phyloP scores from a whole-genome alignment of 208 protist genomes.

The Leishmania gerbilli region DNA sequence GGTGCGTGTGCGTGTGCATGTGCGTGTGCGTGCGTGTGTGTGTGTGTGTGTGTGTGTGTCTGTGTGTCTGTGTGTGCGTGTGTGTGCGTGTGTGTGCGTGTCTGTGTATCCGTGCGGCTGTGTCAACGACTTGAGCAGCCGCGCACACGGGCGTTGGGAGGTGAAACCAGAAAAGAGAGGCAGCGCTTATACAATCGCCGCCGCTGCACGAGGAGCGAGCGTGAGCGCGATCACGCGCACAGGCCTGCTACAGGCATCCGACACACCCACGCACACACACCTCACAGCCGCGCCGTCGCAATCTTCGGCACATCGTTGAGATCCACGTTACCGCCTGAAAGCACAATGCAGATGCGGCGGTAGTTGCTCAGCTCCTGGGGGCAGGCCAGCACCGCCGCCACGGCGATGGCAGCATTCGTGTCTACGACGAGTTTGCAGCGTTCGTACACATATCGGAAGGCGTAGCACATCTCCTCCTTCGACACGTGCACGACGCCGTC shows the following conservation, averaged over 20 bases:
- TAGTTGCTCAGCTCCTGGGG: slow-evolving; percentile 44
- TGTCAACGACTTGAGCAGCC: background rate
- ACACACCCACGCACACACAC: background rate
- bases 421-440: slow-evolving; percentile 83
- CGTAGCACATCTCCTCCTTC: slow-evolving; percentile 52
- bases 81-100: background rate
- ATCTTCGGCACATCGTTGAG: slow-evolving; percentile 44
- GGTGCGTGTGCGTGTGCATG: background rate
- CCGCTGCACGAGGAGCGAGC: background rate
- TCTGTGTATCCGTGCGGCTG: background rate
- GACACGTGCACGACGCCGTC: slow-evolving; percentile 66
- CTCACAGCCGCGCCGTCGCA: slow-evolving; percentile 38
- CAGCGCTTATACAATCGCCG: background rate
- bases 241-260: background rate
- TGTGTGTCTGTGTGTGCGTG: background rate
- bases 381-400: slow-evolving; percentile 59
- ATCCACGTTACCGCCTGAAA: slow-evolving; percentile 71
- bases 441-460: slow-evolving; percentile 81
- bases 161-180: background rate
- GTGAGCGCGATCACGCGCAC: background rate
- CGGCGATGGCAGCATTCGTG: slow-evolving; percentile 68
- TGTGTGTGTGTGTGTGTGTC: background rate
- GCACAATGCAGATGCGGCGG: slow-evolving; percentile 48
- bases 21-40: background rate
- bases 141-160: background rate